Conservation (phyloP, 129 eudicot species). For the Glebionis coronaria region DNA sequence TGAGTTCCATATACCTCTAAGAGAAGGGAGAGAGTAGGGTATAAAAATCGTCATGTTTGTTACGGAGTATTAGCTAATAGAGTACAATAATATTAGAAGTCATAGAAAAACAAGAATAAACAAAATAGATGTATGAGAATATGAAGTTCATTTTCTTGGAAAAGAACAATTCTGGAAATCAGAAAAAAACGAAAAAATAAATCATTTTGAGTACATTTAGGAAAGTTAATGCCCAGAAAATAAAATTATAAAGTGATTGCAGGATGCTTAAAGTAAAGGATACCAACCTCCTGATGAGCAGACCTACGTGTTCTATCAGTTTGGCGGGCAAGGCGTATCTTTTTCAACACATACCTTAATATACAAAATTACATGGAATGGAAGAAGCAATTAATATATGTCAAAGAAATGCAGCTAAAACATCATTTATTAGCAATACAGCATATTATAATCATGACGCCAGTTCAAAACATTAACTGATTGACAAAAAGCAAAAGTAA, state of each 20-base stretch:
- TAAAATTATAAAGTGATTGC: slow-evolving; percentile 8
- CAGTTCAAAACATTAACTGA: slow-evolving; percentile 1
- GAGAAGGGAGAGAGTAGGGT: too few species aligned
- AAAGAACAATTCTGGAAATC: neutral
- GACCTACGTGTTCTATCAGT: slow-evolving; percentile 94
- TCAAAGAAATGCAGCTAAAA: slow-evolving; percentile 17
- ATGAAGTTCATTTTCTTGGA: neutral
- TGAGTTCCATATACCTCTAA: too few species aligned
- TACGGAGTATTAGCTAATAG: neutral
- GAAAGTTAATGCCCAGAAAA: slow-evolving; percentile 8
- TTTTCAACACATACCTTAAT: slow-evolving; percentile 92
- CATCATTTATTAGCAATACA: slow-evolving; percentile 15
- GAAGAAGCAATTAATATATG: slow-evolving; percentile 25
- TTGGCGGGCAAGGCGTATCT: slow-evolving; percentile 99
- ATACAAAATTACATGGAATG: slow-evolving; percentile 27
- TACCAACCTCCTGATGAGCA: slow-evolving; percentile 95
- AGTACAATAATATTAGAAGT: neutral
- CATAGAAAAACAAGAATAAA: neutral
- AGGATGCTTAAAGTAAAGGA: slow-evolving; percentile 28
- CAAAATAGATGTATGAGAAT: slow-evolving; percentile 6
- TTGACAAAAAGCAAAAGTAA: slow-evolving; percentile 7
- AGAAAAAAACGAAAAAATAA: neutral
- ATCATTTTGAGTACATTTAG: slow-evolving; percentile 22
- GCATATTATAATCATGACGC: slow-evolving; percentile 15
- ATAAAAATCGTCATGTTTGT: too few species aligned